Base-by-base conservation (phyloP, 2,329 filamentous ascomycete genomes). In the Trichoderma guizhouense region DNA sequence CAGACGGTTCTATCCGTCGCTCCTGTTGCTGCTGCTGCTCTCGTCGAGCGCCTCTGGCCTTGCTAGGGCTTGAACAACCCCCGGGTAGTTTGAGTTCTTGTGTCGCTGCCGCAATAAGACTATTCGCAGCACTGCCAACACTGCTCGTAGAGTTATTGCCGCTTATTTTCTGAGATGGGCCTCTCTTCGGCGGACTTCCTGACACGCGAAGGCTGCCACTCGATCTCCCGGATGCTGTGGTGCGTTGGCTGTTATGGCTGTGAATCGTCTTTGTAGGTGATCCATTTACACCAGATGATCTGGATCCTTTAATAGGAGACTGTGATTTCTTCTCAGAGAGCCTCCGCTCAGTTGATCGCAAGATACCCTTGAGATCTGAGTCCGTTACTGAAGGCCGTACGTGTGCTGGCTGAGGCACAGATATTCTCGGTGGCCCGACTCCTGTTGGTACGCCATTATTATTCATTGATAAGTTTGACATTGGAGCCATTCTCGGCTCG, bases 301-400 rank as follows among this genome's bases (percentile, higher is more conserved):
- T 69, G 7, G 79, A 74, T 34, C 77, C 80, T 76, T 81, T 81
- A 26, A 74, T 74, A 0, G 80, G 79, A 2, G 81, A 81, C 18
- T 71, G 73, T 24, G 76, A 79, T 11, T 71, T 76, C 4, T 83
- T 83, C 4, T 84, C 81, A 24, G 55, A 43, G n/a, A 89, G 81
- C 11, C 87, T 81, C 79, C 84, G 80, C 30, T 88, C 87, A 1
- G 87, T 89, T 39, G 82, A 86, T 57, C 82, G 82, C 36, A 89
- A 79, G 32, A 89, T 89, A 72, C 85, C 81, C 1, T 83, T 81
- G 30, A 89, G 77, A 1, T 86, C 86, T 12, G 83, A 82, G 73
- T 88, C 87, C 0, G 86, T 79, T 24, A 73, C 75, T 3, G 76
- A 78, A 2, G 74, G 73, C 34, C 76, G 73, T 12, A 78, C 64